Evolutionary conservation across 306 rosid genomes (phyloP).

Genomic region (Sechiopsis laciniata): DNA sequence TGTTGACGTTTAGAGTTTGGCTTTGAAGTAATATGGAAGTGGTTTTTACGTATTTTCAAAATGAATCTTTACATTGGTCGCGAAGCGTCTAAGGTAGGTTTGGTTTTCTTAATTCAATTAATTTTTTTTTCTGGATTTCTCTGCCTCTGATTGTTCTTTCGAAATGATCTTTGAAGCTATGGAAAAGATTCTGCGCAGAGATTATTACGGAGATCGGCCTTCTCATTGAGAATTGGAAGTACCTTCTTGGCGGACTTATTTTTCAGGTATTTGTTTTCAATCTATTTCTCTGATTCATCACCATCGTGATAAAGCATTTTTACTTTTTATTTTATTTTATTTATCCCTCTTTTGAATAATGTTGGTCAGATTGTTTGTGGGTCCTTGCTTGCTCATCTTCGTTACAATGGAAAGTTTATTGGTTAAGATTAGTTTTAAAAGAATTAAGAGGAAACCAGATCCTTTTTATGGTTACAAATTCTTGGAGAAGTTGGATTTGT

Average conservation of each 20-base stretch:
- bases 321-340: not conserved
- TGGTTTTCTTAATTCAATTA: constrained; percentile 19
- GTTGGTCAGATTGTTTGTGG: constrained; percentile 18
- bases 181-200: constrained; percentile 74
- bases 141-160: constrained; percentile 18
- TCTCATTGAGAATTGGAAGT: constrained; percentile 76
- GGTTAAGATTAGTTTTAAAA: not conserved
- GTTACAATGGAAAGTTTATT: constrained; percentile 26
- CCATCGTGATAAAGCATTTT: not conserved
- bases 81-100: constrained; percentile 98
- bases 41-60: constrained; percentile 34
- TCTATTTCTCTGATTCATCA: constrained; percentile 6
- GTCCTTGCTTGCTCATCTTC: constrained; percentile 22
- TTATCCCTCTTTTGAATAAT: not conserved
- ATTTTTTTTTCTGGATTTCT: not conserved
- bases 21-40: constrained; percentile 82
- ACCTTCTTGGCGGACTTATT: constrained; percentile 70
- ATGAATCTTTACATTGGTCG: constrained; percentile 72
- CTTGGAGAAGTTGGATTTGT: not conserved
- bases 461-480: not conserved
- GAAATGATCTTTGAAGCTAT: constrained; percentile 51
- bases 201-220: constrained; percentile 69
- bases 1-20: constrained; percentile 49
- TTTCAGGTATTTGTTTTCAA: constrained; percentile 50
- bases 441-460: not conserved